Conservation (phyloP, 768 basidiomycete genomes). For the Crepidotus variabilis region DNA sequence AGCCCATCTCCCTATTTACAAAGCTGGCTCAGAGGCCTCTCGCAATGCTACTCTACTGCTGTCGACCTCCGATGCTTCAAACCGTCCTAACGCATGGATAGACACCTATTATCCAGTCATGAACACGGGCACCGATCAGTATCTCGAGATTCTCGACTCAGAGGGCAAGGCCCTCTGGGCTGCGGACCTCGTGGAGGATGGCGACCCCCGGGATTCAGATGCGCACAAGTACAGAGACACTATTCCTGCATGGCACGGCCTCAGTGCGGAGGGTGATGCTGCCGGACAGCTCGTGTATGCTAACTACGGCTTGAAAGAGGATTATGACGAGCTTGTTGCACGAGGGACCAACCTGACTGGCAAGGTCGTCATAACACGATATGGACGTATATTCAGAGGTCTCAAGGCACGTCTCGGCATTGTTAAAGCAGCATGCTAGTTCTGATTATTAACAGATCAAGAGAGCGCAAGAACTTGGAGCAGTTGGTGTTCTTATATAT, state of each 20-base stretch:
- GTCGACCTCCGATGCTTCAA: conserved; percentile 37
- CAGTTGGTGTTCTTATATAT: conserved; percentile 76
- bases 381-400: conserved; percentile 77
- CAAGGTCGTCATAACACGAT: conserved; percentile 76
- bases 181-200: conserved; percentile 73
- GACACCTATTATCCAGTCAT: conserved; percentile 87
- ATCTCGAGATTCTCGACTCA: conserved; percentile 60
- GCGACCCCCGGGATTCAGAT: conserved; percentile 65
- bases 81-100: conserved; percentile 69
- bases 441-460: conserved; percentile 49
- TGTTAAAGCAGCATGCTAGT: conserved; percentile 6
- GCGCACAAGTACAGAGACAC: conserved; percentile 63
- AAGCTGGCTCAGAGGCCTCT: conserved; percentile 66
- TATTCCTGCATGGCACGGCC: conserved; percentile 84
- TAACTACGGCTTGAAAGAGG: conserved; percentile 73
- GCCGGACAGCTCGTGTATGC: conserved; percentile 71
- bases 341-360: conserved; percentile 71
- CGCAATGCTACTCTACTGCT: conserved; percentile 62
- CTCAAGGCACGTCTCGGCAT: conserved; percentile 54
- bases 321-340: conserved; percentile 50
- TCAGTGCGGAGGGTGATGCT: conserved; percentile 74
- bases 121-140: conserved; percentile 71
- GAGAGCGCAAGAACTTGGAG: conserved; percentile 81
- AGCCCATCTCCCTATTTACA: conserved; percentile 51
- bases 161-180: conserved; percentile 55